These are phyloP conservation scores for Vanrija pseudolonga DNA, from an alignment of 1,284 basidiomycete genomes.

Conservation along the genomic window DNA sequence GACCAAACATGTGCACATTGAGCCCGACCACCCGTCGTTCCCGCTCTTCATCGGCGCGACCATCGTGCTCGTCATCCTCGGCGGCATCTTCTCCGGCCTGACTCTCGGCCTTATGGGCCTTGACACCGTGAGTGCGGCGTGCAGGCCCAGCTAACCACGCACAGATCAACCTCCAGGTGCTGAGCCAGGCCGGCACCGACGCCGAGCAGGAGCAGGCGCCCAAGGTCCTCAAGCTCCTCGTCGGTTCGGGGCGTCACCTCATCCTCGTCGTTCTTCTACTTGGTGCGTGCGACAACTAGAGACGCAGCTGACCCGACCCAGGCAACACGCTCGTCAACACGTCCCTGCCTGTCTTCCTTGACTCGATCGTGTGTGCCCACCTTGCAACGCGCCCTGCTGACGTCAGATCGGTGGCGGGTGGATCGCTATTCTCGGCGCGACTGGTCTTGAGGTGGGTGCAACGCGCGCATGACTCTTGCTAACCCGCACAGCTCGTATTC, in stretches of 20 bases:
- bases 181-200: constrained; percentile 48
- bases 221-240: constrained; percentile 50
- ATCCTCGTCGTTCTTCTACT: constrained; percentile 51
- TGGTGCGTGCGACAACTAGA: constrained; percentile 29
- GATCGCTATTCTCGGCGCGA: constrained; percentile 35
- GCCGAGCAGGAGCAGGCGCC: constrained; percentile 49
- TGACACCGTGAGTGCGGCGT: constrained; percentile 35
- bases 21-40: constrained; percentile 24
- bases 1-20: constrained; percentile 29
- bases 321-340: constrained; percentile 54
- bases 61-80: constrained; percentile 34
- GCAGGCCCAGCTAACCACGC: not conserved
- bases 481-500: constrained; percentile 18
- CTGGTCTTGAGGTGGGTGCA: constrained; percentile 25
- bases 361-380: constrained; percentile 33
- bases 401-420: constrained; percentile 44
- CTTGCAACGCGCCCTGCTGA: not conserved
- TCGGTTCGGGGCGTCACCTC: constrained; percentile 46
- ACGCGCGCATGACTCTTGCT: not conserved
- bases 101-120: constrained; percentile 55
- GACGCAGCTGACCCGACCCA: constrained; percentile 13
- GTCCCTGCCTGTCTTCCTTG: constrained; percentile 53
- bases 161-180: constrained; percentile 46
- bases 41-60: constrained; percentile 29
- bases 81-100: constrained; percentile 54